A percentile compares a stretch with the other conserved stretches of the same genome.
Evolutionary conservation across 495 filamentous ascomycete genomes (phyloP).

Genomic region (Daldinia vernicosa): DNA sequence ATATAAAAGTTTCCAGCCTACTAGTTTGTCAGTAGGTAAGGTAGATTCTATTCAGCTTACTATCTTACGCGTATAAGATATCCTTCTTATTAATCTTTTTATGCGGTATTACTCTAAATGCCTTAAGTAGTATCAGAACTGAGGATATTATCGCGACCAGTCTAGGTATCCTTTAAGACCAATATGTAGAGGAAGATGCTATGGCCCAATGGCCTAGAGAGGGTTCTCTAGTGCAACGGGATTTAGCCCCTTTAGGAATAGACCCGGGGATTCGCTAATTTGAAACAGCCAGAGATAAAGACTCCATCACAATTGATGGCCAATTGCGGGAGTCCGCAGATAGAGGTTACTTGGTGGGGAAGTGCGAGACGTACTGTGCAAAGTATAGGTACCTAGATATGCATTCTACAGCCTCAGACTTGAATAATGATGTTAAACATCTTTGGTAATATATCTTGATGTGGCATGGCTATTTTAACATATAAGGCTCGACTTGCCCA

Average conservation of each 20-base stretch:
- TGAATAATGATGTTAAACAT: no score
- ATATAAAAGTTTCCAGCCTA: conserved; percentile 13
- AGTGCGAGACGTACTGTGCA: neutral
- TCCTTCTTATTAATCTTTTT: conserved; percentile 18
- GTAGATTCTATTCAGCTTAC: conserved; percentile 9
- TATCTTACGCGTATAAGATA: neutral
- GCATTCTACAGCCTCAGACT: no score
- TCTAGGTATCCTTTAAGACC: neutral
- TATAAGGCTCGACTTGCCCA: no score
- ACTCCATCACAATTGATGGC: conserved; percentile 46
- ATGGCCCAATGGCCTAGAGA: neutral
- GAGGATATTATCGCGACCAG: neutral
- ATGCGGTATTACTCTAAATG: neutral
- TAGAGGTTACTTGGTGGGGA: neutral
- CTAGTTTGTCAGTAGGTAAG: neutral
- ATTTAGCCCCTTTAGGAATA: conserved; percentile 42
- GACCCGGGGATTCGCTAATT: conserved; percentile 42
- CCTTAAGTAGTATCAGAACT: neutral
- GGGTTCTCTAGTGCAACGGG: conserved; percentile 40
- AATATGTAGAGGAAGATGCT: neutral
- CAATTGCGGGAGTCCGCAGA: conserved; percentile 37
- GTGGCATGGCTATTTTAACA: no score
- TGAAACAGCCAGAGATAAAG: conserved; percentile 46
- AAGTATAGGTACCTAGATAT: neutral
- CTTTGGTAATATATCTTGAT: no score